phyloP scores from a whole-genome alignment of 768 basidiomycete species.

The Tremella fuciformis region DNA sequence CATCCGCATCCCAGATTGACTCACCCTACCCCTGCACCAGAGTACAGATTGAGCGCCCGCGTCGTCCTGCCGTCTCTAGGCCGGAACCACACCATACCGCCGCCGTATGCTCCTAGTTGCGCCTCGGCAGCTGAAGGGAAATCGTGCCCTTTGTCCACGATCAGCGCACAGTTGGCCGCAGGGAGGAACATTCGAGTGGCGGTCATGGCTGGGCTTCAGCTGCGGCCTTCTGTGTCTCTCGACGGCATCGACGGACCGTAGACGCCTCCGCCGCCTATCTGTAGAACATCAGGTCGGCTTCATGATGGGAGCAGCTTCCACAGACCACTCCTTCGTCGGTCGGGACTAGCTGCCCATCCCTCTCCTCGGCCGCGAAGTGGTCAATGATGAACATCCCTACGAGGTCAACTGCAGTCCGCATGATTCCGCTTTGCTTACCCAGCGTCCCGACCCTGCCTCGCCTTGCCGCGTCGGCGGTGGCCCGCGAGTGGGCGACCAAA shows the following conservation, averaged over 20 bases:
- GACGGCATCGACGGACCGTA: slow-evolving; percentile 25
- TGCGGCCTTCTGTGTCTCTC: not conserved
- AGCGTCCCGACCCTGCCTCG: no score
- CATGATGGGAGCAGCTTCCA: not conserved
- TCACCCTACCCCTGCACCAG: slow-evolving; percentile 35
- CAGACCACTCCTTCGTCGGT: slow-evolving; percentile 33
- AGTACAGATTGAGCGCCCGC: slow-evolving; percentile 44
- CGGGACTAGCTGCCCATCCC: slow-evolving; percentile 12
- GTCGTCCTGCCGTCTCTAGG: slow-evolving; percentile 30
- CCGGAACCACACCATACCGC: slow-evolving; percentile 38
- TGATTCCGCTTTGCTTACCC: no score
- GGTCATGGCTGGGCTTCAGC: slow-evolving; percentile 31
- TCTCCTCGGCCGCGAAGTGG: slow-evolving; percentile 31
- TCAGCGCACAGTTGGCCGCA: slow-evolving; percentile 22
- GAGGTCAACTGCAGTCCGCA: not conserved
- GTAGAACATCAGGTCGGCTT: not conserved
- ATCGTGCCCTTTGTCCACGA: slow-evolving; percentile 39
- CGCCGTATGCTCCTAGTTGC: slow-evolving; percentile 17
- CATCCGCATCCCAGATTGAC: slow-evolving; percentile 1
- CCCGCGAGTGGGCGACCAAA: no score
- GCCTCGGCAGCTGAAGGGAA: slow-evolving; percentile 27
- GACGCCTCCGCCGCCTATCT: slow-evolving; percentile 47
- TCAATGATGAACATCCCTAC: slow-evolving; percentile 49
- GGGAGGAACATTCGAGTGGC: slow-evolving; percentile 41
- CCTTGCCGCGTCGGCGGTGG: no score